Evolutionary conservation across 495 filamentous ascomycete species (phyloP).

Genomic region (Penicillium maclennaniae): DNA sequence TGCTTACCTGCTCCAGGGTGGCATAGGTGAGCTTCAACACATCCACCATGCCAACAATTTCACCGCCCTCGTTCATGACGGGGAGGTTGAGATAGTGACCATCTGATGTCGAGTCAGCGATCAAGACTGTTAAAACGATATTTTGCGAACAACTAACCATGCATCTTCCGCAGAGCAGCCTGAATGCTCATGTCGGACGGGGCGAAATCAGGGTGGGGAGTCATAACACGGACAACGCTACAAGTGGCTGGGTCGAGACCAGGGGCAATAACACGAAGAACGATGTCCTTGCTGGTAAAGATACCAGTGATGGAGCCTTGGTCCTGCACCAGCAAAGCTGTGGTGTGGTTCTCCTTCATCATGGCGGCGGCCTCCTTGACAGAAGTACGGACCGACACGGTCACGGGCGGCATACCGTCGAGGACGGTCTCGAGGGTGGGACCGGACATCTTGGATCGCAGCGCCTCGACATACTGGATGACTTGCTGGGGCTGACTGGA

Average conservation of each 20-base stretch:
- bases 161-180: conserved; percentile 96
- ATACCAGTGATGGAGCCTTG: conserved; percentile 97
- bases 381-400: conserved; percentile 90
- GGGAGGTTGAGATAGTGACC: conserved; percentile 97
- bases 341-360: conserved; percentile 99
- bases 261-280: conserved; percentile 94
- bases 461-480: conserved; percentile 95
- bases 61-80: conserved; percentile 94
- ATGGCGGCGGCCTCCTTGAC: conserved; percentile 90
- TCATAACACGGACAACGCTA: conserved; percentile 98
- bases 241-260: conserved; percentile 92
- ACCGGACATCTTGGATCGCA: conserved; percentile 95
- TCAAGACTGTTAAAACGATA: background rate
- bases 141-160: conserved; percentile 57
- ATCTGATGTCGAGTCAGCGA: conserved; percentile 53
- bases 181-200: conserved; percentile 99
- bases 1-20: conserved; percentile 86
- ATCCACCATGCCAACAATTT: conserved; percentile 99
- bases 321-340: conserved; percentile 92
- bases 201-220: conserved; percentile 96
- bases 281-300: conserved; percentile 99
- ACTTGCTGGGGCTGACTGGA: conserved; percentile 97
- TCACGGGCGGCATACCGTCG: conserved; percentile 85
- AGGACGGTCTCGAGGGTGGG: conserved; percentile 93
- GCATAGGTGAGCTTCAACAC: conserved; percentile 97